Conservation (phyloP, 2,329 filamentous ascomycete species). For the Hymenoscyphus fraxineus region DNA sequence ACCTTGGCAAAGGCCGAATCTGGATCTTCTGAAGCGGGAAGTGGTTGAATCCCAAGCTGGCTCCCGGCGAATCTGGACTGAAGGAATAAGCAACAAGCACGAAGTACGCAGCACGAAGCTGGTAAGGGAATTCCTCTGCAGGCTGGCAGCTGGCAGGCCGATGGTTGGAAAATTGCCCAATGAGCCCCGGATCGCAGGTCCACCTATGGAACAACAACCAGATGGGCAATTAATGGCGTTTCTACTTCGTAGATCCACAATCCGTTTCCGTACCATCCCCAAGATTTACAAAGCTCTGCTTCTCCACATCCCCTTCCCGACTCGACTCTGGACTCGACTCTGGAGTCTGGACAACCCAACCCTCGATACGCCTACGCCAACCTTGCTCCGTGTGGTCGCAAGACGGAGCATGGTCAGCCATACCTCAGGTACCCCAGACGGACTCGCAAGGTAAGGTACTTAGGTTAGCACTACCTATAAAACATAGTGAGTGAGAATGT, state of each 20-base stretch:
- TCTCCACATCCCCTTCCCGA: slow-evolving; percentile 7
- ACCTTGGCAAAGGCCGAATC: not conserved
- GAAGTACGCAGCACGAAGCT: not conserved
- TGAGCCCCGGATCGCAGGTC: not conserved
- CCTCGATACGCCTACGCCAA: not conserved
- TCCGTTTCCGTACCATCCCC: slow-evolving; percentile 17
- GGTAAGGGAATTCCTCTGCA: slow-evolving; percentile 20
- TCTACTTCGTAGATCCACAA: slow-evolving; percentile 6
- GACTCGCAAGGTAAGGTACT: not conserved
- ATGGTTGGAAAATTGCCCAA: slow-evolving; percentile 1
- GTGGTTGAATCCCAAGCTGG: not conserved
- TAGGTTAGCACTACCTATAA: not conserved
- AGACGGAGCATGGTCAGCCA: slow-evolving; percentile 5
- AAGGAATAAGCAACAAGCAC: not conserved
- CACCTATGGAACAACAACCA: slow-evolving; percentile 1
- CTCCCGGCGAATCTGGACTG: not conserved
- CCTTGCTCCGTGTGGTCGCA: slow-evolving; percentile 1
- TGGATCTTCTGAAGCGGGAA: not conserved
- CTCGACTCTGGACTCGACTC: slow-evolving; percentile 4
- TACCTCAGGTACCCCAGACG: not conserved
- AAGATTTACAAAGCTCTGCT: slow-evolving; percentile 4
- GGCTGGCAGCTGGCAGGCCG: slow-evolving; percentile 15
- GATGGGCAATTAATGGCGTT: slow-evolving; percentile 11
- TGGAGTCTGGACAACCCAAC: not conserved
- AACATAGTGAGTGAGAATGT: slow-evolving; percentile 16